Evolutionary conservation across 129 eudicot genomes (phyloP).

Genomic region (Pulicaria dysenterica): DNA sequence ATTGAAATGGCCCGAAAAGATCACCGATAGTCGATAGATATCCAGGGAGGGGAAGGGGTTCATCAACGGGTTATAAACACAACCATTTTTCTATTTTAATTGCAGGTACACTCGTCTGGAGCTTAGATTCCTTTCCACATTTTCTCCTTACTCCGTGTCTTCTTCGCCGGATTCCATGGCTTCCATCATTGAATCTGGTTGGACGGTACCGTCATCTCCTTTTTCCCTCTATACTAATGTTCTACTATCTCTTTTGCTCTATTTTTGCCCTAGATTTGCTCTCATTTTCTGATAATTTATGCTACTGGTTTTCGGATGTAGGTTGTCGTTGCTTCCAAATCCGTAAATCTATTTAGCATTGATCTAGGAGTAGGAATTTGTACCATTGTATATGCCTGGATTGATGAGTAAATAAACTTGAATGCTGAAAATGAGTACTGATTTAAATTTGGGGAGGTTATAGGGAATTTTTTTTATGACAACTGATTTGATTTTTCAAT

Average conservation of each 20-base stretch:
- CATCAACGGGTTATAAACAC: too few species aligned
- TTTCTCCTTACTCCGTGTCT: background rate
- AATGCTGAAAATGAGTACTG: conserved; percentile 6
- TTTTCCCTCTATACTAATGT: background rate
- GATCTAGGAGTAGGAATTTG: background rate
- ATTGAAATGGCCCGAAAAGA: too few species aligned
- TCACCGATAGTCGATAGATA: too few species aligned
- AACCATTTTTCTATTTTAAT: too few species aligned
- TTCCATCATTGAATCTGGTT: conserved; percentile 68
- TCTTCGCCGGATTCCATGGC: conserved; percentile 59
- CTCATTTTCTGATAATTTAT: conserved; percentile 7
- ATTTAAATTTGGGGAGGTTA: conserved; percentile 9
- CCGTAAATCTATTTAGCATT: conserved; percentile 1
- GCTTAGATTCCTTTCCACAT: conserved; percentile 30
- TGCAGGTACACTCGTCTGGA: background rate
- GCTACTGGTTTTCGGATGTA: conserved; percentile 11
- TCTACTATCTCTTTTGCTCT: background rate
- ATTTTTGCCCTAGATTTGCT: conserved; percentile 33
- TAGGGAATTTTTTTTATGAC: background rate
- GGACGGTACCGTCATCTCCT: conserved; percentile 57
- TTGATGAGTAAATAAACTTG: background rate
- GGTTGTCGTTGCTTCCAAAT: conserved; percentile 8
- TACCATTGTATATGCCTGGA: conserved; percentile 6
- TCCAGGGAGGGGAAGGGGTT: too few species aligned
- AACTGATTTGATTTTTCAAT: background rate